Evolutionary conservation across 2,329 filamentous ascomycete genomes (phyloP).

Genomic region (Aureobasidium melanogenum): DNA sequence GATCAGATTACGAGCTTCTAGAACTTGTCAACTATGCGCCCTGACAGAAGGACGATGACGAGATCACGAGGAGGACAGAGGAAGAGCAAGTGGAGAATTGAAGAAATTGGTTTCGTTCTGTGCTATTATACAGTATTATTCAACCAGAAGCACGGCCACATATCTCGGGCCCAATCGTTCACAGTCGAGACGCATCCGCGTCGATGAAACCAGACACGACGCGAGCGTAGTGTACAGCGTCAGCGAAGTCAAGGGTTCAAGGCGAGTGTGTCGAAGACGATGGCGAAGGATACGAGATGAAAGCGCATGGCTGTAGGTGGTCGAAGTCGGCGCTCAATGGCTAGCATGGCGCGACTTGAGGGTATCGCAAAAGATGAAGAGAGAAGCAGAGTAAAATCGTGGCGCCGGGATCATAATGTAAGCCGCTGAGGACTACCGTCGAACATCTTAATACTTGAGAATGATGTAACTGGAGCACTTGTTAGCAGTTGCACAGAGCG

Average conservation of each 20-base stretch:
- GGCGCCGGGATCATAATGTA: not conserved
- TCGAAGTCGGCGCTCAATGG: conserved; percentile 5
- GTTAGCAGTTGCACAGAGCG: conserved; percentile 12
- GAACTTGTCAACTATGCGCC: too few relatives aligned
- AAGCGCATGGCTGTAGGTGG: not conserved
- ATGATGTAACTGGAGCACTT: conserved; percentile 60
- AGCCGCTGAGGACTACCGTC: not conserved
- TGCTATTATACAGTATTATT: conserved; percentile 12
- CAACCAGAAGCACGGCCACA: not conserved
- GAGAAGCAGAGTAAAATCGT: not conserved
- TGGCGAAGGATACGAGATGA: not conserved
- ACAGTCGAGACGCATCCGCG: not conserved
- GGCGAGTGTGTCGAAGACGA: not conserved
- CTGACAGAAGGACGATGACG: not conserved
- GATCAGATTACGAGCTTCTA: too few relatives aligned
- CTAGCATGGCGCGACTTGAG: conserved; percentile 14
- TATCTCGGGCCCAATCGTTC: not conserved
- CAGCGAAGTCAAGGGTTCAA: not conserved
- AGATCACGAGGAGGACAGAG: not conserved
- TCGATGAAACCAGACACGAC: not conserved
- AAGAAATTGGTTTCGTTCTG: not conserved
- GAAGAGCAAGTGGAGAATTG: not conserved
- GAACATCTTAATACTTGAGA: conserved; percentile 62
- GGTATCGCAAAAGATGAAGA: conserved; percentile 25
- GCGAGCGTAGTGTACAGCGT: not conserved